These are phyloP conservation scores for Yamagishiella unicocca DNA, from an alignment of 139 green algal species.

Conservation along the genomic window DNA sequence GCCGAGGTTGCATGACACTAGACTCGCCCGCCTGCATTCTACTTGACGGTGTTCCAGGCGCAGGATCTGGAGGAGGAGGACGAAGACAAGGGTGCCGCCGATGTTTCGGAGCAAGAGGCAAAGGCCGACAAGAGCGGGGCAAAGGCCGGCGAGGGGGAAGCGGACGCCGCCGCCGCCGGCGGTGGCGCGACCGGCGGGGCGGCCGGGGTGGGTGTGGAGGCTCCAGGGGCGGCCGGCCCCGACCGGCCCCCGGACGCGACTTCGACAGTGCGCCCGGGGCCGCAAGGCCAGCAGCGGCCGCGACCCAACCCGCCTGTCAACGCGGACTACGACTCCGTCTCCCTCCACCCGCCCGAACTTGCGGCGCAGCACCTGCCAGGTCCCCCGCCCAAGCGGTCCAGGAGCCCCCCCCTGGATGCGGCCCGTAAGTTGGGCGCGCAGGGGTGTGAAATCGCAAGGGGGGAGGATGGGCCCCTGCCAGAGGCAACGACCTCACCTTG, in stretches of 20 bases:
- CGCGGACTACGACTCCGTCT: constrained; percentile 1
- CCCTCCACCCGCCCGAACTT: background rate
- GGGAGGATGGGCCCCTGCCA: too few relatives aligned
- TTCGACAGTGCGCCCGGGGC: too few relatives aligned
- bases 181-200: background rate
- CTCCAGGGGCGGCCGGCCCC: too few relatives aligned
- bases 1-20: too few relatives aligned
- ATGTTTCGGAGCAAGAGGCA: background rate
- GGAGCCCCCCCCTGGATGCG: background rate
- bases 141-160: background rate
- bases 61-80: constrained; percentile 5
- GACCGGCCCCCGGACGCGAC: too few relatives aligned
- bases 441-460: too few relatives aligned
- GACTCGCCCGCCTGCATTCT: too few relatives aligned
- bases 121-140: background rate
- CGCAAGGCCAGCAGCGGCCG: background rate
- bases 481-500: too few relatives aligned
- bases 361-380: constrained; percentile 4
- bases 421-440: background rate
- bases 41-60: too few relatives aligned
- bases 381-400: background rate
- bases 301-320: background rate
- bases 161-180: background rate
- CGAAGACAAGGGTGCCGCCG: background rate
- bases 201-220: background rate